Base-by-base conservation (phyloP, 176 grass and related monocot genomes). In the Olyra latifolia region DNA sequence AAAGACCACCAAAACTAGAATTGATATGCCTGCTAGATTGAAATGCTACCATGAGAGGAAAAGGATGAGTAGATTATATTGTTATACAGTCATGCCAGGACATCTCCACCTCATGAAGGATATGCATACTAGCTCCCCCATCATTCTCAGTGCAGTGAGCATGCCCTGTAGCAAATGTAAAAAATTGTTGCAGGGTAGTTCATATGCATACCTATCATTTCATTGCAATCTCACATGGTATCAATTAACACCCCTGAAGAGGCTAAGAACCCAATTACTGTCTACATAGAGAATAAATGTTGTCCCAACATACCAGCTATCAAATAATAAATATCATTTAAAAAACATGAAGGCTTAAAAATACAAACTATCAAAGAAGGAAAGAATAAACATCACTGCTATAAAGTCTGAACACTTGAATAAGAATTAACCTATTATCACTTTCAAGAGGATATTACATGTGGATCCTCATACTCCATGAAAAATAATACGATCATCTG, bases 191-290 rank as follows among this genome's bases (percentile, higher is more conserved):
- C 50, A 70, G 17, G 23, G 8, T 0, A 29, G n/a, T 44, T 1
- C 39, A 58, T 45, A n/a, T 58, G 64, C 32, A 63, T 80, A 80
- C 19, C 3, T 10, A 39, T 69, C 44, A 27, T n/a, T 3, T 65
- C 52, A 57, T 46, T 70, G 78, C 24, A 59, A 60, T 81, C 53
- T 60, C 27, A 60, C 53, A 69, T 4, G 14, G 14, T 69, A 52
- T 44, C 30, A 80, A 23, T 59, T 80, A 58, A 45, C 17, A 44
- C 4, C 9, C 45, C 20, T 35, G 5, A 35, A 35, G 32, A 35
- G 32, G 32, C 6, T 58, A 29, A 80, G 16, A 15, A 45, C 8
- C 38, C 65, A 80, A 14, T 29, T 68, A 80, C 40, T 44, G 24
- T 32, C 0, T 44, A 80, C 65, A 58, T n/a, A 38, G 27, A 27